Evolutionary conservation across 305 asterid species (phyloP), one percentile per base, ranked within the genome.

Genomic region (Solanum hybrid): DNA sequence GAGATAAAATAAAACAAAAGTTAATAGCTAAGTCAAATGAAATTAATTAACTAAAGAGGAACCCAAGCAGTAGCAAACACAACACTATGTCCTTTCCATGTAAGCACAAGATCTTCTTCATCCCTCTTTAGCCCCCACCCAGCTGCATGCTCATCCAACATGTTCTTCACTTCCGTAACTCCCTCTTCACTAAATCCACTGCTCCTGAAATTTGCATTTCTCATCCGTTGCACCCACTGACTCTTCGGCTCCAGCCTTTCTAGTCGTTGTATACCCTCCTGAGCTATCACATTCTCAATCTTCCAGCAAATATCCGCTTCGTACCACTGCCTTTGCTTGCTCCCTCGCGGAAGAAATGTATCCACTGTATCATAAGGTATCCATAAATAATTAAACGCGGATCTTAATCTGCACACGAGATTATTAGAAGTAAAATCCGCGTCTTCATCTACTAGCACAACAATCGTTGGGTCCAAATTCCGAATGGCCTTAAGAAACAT

Each of bases 91-190:
- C 99, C 99, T 93, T 97, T 97, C 99, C 99, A 97, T 12, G 99
- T 97, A 18, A 97, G 98, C 86, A 96, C 96, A 8, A 95, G 86
- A 93, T 95, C 94, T 3, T 95, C 95, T 3, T 97, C 98, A 81
- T 96, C 99, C 92, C 91, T 97, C 95, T 96, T 97, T 18, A 96
- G 80, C 33, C 99, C 99, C 99, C 99, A 97, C 0, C 99, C 99
- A 0, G 98, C 98, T 11, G 99, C 98, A 90, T 97, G 99, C 71
- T 96, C 99, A 77, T 96, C 99, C 76, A 97, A 89, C 99, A 97
- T 96, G 73, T 57, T 92, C 94, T 95, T 96, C 94, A 96, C 98
- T 73, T 96, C 97, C 14, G 89, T 37, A 51, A 94, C 90, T 26
- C 94, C 95, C 2, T 95, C 99, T 67, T 97, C 98, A 18, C 97